Evolutionary conservation across 73 alveolate genomes (phyloP), one percentile per base, ranked within the genome.

Genomic region (Paramecium tetraurelia): DNA sequence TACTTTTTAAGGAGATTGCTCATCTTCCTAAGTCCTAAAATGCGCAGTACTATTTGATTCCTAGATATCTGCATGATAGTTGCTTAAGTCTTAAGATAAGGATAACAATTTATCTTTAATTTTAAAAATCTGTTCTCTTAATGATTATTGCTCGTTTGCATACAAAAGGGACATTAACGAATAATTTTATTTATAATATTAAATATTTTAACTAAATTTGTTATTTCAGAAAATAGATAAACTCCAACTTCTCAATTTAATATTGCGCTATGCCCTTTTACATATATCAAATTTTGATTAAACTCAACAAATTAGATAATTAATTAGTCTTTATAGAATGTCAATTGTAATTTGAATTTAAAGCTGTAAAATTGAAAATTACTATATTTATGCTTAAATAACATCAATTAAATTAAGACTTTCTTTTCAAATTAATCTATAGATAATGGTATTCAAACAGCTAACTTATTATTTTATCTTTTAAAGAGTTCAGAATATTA

Each of bases 161-260:
- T 27, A 41, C 84, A 63, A 63, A 27, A 63, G 8, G 41, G 84
- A 63, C 69, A 53, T 63, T 63, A 63, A 63, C 84, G 84, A 63
- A 63, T 63, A 63, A 63, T 31, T 63, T 63, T 63, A 63, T 63
- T 63, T 63, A 27, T 63, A 63, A 63, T 63, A 53, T 53, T 33
- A 53, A 53, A 53, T 53, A 53, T 53, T 53, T 12, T 18, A 53
- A 18, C 69, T n/a, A 53, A 16, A 27, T 33, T 18, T 7, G 7
- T 53, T 53, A 53, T 53, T n/a, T 53, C 69, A 18, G 69, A 53
- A 53, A 50, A 53, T 53, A 53, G 33, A 53, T 4, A 50, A 53
- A 12, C 69, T n/a, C 31, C 69, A 16, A 16, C 69, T 18, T 40
- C 48, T 40, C 48, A 0, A 40, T 0, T 6, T 40, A 14, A 1